Evolutionary conservation across 108 stramenopile genomes (phyloP).

Genomic region (Cyclostephanos invisitatus): DNA sequence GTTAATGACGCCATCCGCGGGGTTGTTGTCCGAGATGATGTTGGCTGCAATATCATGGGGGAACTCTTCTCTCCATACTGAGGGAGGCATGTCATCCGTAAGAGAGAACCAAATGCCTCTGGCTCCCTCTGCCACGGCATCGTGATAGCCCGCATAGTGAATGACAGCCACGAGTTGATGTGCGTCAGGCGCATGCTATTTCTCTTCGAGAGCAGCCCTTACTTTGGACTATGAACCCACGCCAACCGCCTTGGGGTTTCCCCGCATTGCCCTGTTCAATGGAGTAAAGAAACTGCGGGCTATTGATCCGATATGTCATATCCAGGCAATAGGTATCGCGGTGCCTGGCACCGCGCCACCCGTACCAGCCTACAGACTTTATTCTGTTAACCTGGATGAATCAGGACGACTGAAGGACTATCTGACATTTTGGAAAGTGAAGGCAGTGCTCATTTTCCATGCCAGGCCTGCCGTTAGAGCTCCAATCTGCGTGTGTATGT

Average conservation of each 20-base stretch:
- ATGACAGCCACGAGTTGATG: neutral
- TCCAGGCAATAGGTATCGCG: no score
- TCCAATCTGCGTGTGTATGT: neutral
- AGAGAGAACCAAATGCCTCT: neutral
- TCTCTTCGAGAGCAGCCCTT: neutral
- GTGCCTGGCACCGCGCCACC: no score
- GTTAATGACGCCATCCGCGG: neutral
- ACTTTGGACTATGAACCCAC: neutral
- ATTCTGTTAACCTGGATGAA: no score
- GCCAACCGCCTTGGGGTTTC: neutral
- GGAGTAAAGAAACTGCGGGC: neutral
- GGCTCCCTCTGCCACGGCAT: neutral
- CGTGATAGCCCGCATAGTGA: neutral
- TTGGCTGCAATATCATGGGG: neutral
- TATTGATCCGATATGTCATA: no score
- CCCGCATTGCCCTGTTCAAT: neutral
- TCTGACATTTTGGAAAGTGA: neutral
- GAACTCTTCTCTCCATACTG: neutral
- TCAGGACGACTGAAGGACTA: no score
- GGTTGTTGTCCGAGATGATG: no score
- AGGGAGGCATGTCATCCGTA: neutral
- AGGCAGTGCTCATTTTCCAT: neutral
- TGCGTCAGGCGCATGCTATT: neutral
- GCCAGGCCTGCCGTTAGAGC: neutral
- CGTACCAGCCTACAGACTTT: no score